phyloP scores from a whole-genome alignment of 2,329 filamentous ascomycete genomes.

The Monilinia aucupariae region DNA sequence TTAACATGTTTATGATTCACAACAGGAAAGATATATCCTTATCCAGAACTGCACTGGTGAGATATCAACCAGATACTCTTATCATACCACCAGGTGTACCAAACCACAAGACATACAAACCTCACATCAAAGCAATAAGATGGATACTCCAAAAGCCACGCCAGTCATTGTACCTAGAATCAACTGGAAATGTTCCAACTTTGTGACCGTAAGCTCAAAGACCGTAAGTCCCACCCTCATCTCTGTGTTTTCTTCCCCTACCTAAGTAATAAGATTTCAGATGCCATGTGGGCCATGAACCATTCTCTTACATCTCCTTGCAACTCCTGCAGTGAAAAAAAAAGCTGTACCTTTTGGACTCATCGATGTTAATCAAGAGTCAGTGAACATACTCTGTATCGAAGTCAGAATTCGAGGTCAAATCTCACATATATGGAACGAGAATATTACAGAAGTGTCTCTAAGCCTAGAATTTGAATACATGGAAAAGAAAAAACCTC shows the following conservation, averaged over 20 bases:
- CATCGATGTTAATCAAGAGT: not conserved
- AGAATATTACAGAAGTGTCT: too few relatives aligned
- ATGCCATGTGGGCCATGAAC: not conserved
- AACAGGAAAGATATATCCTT: not conserved
- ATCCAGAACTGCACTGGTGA: not conserved
- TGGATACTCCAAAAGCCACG: not conserved
- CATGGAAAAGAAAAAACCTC: not conserved
- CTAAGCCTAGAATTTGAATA: not conserved
- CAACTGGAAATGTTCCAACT: not conserved
- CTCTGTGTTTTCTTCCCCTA: not conserved
- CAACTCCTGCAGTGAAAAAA: not conserved
- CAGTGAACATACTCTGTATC: too few relatives aligned
- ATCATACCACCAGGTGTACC: not conserved
- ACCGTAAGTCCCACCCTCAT: not conserved
- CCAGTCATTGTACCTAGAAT: not conserved
- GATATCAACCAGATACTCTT: not conserved
- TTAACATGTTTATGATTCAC: not conserved
- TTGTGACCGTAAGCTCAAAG: not conserved
- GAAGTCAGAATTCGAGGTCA: not conserved
- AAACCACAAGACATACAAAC: not conserved
- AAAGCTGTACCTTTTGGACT: not conserved
- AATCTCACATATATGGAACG: not conserved
- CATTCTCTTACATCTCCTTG: not conserved
- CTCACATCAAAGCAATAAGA: not conserved
- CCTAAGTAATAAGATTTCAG: not conserved